These are phyloP conservation scores for Claviceps sp. DNA, from an alignment of 2,329 filamentous ascomycete species.

Conservation along the genomic window DNA sequence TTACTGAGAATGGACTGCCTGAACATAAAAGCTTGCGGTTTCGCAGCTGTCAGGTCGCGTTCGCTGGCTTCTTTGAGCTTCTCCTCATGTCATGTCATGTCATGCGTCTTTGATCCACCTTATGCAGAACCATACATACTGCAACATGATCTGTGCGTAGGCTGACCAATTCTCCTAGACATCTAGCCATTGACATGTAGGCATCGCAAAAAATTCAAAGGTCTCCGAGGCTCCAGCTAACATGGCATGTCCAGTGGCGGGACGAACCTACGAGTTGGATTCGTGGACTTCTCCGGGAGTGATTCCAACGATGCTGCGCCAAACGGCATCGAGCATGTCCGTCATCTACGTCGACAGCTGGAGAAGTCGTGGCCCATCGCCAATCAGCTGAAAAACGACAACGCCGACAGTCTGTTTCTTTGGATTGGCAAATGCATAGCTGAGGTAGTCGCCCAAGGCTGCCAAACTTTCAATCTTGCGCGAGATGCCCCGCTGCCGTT, in stretches of 20 bases:
- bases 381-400: constrained; percentile 59
- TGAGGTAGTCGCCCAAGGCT: constrained; percentile 51
- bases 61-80: too few species aligned
- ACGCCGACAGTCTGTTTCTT: constrained; percentile 61
- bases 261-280: constrained; percentile 55
- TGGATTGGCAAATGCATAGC: constrained; percentile 74
- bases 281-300: constrained; percentile 44
- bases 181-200: constrained; percentile 54
- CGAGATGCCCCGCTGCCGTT: constrained; percentile 39
- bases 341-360: constrained; percentile 41
- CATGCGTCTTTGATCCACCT: too few species aligned
- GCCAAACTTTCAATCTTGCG: constrained; percentile 27
- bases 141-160: neutral
- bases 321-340: neutral
- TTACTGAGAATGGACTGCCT: neutral
- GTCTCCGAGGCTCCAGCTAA: neutral
- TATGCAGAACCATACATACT: neutral
- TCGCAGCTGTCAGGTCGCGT: too few species aligned
- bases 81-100: too few species aligned
- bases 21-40: too few species aligned
- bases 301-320: constrained; percentile 6
- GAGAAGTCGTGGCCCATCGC: constrained; percentile 65
- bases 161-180: constrained; percentile 23
- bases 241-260: constrained; percentile 38
- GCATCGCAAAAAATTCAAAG: constrained; percentile 10